Evolutionary conservation across 2,329 filamentous ascomycete species (phyloP), one percentile per base, ranked within the genome.

Genomic region (Lachnellula suecica): DNA sequence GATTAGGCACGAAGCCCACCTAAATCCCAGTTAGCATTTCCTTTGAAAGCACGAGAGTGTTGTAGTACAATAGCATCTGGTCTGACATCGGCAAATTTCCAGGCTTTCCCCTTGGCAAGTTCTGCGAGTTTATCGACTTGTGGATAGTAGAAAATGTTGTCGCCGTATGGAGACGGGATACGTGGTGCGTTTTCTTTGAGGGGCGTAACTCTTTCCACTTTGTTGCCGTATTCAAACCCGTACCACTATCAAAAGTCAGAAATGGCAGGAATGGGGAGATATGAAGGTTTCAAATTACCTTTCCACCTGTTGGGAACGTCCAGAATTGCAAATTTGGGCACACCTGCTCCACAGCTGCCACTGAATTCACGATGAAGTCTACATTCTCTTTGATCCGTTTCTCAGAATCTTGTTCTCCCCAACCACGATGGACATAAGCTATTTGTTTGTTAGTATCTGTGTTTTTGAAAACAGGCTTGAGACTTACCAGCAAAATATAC

Each of bases 61-160:
- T 38, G 31, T 22, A 20, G 15, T 29, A 50, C 15, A 44, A 20
- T 34, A 37, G 17, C 23, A 44, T 9, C 72, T 1, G 74, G 73
- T 6, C 72, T 68, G 17, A 74, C 67, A 50, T 75, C 72, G 52
- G 67, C 71, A 68, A 72, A 76, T 5, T 63, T 68, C 73, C 73
- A 75, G 0, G 52, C 43, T 59, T 74, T 73, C 3, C 69, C 71
- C 46, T 59, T 23, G 7, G 68, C 63, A 29, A 70, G 60, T 31
- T 65, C 51, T 23, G 63, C 61, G 20, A 76, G 59, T 47, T 72
- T 60, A 56, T 75, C 73, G 22, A 69, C 66, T 59, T 76, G 73
- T 17, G 60, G 64, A 57, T 76, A 75, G 62, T 76, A 75, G 62
- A 76, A 74, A 56, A 74, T 70, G 50, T 73, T 64, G 6, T 69